Base-by-base conservation (phyloP, 225 moss, liverwort and hornwort genomes). In the Straminergon stramineum region DNA sequence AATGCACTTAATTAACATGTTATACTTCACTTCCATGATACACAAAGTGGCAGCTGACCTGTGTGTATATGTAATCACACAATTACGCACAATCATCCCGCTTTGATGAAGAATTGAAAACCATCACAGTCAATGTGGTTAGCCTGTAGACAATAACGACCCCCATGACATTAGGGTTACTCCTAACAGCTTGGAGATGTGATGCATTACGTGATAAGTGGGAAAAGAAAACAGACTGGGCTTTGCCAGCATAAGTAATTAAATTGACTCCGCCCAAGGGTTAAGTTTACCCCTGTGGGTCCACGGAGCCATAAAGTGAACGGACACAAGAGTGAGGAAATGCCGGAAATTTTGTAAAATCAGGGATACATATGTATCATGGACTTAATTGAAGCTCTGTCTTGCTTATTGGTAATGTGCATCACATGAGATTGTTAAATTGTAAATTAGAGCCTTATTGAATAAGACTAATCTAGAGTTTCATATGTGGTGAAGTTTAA, bases 171-270 rank as follows among this genome's bases (percentile, higher is more conserved):
- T 65, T 65, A 53, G 53, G 31, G 31, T 52, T 37, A 39, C 52
- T 76, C 55, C 15, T 16, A 77, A 53, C 30, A 15, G 31, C 78
- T 39, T 23, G 16, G 31, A 39, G 52, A 86, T 31, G 87, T 62
- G 75, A 75, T 13, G 7, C 31, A 43, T 37, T 75, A 14, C 37
- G 52, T 31, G 43, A 70, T 57, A 7, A 58, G 17, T 19, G 61
- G 35, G 35, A 61, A 48, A 60, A 61, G 35, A 61, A 75, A 35
- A 1, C 0, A 7, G 9, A 6, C 9, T 27, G n/a, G n/a, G 13
- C 35, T 74, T 58, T 43, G 60, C 48, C 45, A 61, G 14, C 2
- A 1, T 18, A 19, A 0, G 2, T 18, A 19, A 0, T 2, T 27
- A 39, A 39, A 21, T 17, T 73, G 10, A 41, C 41, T 27, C 16